Evolutionary conservation across 2,329 filamentous ascomycete species (phyloP).

Genomic region (Colletotrichum sp.): DNA sequence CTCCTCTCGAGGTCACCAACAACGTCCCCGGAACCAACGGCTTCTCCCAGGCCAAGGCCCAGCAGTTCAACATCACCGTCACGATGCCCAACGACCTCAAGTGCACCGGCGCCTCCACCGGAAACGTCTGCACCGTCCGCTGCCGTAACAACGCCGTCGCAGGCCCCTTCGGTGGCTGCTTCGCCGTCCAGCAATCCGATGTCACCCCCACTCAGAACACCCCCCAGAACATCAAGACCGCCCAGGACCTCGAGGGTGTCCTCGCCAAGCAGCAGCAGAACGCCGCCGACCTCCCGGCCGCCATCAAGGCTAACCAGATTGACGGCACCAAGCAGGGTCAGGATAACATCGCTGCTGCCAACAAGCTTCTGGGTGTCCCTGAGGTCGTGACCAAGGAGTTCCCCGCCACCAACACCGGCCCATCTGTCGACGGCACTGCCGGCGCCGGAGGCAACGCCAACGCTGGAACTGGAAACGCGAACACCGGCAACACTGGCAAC

Average conservation of each 20-base stretch:
- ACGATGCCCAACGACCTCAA: constrained; percentile 53
- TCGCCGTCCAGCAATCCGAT: constrained; percentile 62
- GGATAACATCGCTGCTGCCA: constrained; percentile 41
- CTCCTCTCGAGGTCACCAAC: constrained; percentile 56
- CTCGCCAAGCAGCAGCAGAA: constrained; percentile 53
- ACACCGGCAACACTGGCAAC: constrained; percentile 23
- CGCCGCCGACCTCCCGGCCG: constrained; percentile 50
- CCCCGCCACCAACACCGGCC: constrained; percentile 25
- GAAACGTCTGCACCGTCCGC: constrained; percentile 63
- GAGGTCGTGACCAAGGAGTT: constrained; percentile 31
- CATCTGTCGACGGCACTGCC: neutral
- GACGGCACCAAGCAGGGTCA: constrained; percentile 34
- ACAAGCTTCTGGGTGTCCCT: constrained; percentile 36
- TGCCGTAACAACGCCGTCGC: constrained; percentile 64
- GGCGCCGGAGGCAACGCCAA: constrained; percentile 7
- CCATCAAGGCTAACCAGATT: constrained; percentile 47
- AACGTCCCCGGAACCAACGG: constrained; percentile 65
- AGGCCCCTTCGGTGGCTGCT: constrained; percentile 64
- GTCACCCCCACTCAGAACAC: constrained; percentile 44
- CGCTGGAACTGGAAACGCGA: constrained; percentile 8
- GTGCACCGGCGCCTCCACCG: constrained; percentile 60
- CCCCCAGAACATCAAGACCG: constrained; percentile 50
- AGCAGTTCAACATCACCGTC: constrained; percentile 62
- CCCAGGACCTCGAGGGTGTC: constrained; percentile 48
- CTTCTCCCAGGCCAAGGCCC: constrained; percentile 59